Percentiles rank a stretch among this genome's conserved stretches.
phyloP scores from a whole-genome alignment of 1,284 basidiomycete species.

The Ganoderma meredithae region DNA sequence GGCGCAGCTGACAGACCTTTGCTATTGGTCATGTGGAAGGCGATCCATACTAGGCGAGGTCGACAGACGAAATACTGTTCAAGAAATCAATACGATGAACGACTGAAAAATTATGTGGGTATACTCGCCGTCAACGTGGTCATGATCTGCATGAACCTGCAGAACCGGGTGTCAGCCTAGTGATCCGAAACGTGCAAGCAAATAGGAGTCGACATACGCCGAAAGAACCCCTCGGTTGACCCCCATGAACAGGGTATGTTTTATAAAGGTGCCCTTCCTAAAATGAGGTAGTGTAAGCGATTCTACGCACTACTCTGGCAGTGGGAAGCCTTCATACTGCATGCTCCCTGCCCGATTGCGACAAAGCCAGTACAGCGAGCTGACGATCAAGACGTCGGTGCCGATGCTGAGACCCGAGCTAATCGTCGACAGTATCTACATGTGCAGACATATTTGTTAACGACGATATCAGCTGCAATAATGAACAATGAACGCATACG shows the following conservation, averaged over 20 bases:
- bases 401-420: conserved; percentile 25
- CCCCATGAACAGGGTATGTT: conserved; percentile 14
- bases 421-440: conserved; percentile 21
- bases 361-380: conserved; percentile 26
- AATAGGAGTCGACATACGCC: conserved; percentile 9
- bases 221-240: conserved; percentile 29
- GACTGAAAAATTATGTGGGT: not conserved
- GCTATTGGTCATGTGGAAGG: conserved; percentile 29
- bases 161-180: not conserved
- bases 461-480: not conserved
- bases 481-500: conserved; percentile 5
- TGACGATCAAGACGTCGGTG: conserved; percentile 23
- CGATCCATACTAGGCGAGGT: conserved; percentile 25
- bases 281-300: not conserved
- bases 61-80: conserved; percentile 25
- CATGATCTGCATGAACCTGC: conserved; percentile 23
- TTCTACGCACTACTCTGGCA: not conserved
- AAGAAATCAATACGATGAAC: not conserved
- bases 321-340: conserved; percentile 9
- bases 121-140: conserved; percentile 25
- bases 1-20: conserved; percentile 20
- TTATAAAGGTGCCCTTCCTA: conserved; percentile 13
- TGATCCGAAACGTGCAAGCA: not conserved
- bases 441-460: not conserved
- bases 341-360: conserved; percentile 16